Conservation (phyloP, 2,329 filamentous ascomycete species). For the Alternaria brassicicola region DNA sequence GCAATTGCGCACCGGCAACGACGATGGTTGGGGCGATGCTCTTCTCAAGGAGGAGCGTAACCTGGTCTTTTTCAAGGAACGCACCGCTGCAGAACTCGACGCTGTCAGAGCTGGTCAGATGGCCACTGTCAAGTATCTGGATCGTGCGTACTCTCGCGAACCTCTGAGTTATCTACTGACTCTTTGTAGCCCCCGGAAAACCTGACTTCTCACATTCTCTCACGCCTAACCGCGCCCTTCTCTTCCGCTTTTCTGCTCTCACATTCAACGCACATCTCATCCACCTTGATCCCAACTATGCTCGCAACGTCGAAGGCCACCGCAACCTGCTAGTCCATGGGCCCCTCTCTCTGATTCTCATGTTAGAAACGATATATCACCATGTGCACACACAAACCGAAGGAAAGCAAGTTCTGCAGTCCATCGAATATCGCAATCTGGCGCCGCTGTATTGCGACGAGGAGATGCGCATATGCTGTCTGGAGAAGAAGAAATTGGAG, state of each 20-base stretch:
- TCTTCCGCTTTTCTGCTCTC: slow-evolving; percentile 85
- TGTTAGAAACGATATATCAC: slow-evolving; percentile 69
- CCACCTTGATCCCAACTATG: slow-evolving; percentile 78
- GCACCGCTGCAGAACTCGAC: slow-evolving; percentile 49
- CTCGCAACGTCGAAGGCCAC: slow-evolving; percentile 74
- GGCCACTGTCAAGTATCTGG: slow-evolving; percentile 47
- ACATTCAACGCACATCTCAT: slow-evolving; percentile 93
- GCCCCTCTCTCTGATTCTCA: slow-evolving; percentile 76
- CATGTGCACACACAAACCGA: slow-evolving; percentile 6
- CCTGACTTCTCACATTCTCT: slow-evolving; percentile 65
- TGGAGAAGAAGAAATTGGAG: slow-evolving; percentile 47
- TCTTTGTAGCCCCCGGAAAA: slow-evolving; percentile 53
- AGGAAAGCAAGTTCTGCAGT: slow-evolving; percentile 52
- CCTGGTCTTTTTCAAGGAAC: slow-evolving; percentile 67
- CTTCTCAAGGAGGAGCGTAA: slow-evolving; percentile 64
- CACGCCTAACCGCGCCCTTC: slow-evolving; percentile 69
- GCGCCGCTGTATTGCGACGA: slow-evolving; percentile 80
- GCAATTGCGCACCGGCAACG: slow-evolving; percentile 3
- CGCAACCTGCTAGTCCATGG: slow-evolving; percentile 82
- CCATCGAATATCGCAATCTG: slow-evolving; percentile 79
- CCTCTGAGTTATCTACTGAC: slow-evolving; percentile 13
- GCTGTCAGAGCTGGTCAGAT: slow-evolving; percentile 35
- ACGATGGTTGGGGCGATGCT: slow-evolving; percentile 37
- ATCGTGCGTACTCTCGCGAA: slow-evolving; percentile 29
- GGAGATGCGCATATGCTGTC: slow-evolving; percentile 71